Conservation (phyloP, 1,284 basidiomycete species). For the Porodaedalea pini region DNA sequence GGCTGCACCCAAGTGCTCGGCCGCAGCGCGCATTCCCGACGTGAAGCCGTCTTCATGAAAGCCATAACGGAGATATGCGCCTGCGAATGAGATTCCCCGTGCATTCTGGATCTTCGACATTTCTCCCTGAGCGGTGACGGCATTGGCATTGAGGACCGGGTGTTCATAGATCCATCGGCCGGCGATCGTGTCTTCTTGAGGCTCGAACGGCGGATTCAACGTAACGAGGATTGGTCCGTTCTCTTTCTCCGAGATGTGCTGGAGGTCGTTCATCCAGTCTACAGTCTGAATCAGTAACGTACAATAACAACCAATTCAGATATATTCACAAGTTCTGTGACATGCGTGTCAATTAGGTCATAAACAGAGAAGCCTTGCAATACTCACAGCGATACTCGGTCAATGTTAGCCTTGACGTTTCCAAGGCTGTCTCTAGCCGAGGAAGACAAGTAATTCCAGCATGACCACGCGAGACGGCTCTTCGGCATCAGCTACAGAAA, state of each 20-base stretch:
- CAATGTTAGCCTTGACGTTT: conserved; percentile 45
- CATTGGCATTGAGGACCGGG: conserved; percentile 56
- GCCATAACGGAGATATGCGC: conserved; percentile 78
- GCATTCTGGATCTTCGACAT: conserved; percentile 62
- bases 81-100: conserved; percentile 66
- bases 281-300: conserved; percentile 24
- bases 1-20: conserved; percentile 25
- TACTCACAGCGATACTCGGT: conserved; percentile 64
- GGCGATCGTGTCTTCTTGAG: conserved; percentile 45
- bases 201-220: conserved; percentile 68
- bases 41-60: conserved; percentile 85
- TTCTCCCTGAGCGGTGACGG: conserved; percentile 53
- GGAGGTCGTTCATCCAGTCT: conserved; percentile 80
- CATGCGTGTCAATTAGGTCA: conserved; percentile 11
- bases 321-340: conserved; percentile 41
- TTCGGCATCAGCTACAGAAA: conserved; percentile 61
- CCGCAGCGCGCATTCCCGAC: conserved; percentile 49
- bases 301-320: conserved; percentile 1
- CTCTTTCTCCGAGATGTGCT: conserved; percentile 55
- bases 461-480: conserved; percentile 59
- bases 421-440: conserved; percentile 39
- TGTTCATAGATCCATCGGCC: conserved; percentile 67
- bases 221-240: conserved; percentile 77
- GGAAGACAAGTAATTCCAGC: conserved; percentile 72
- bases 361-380: neutral